Conservation (phyloP, 805 yeast species). For the Saccharomycopsis vini region DNA sequence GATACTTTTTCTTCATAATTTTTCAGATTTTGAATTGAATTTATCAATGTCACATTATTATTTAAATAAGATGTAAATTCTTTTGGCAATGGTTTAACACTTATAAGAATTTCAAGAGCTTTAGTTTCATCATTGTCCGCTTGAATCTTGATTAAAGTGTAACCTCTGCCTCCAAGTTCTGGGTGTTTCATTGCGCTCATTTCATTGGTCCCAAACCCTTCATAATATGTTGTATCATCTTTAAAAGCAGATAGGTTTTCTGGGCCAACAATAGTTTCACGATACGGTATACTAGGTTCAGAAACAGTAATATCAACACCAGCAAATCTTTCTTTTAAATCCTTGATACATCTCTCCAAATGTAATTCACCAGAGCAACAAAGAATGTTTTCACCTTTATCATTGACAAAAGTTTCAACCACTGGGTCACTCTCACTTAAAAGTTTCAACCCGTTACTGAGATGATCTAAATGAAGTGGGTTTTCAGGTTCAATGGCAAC, state of each 20-base stretch:
- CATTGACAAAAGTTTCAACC: slow-evolving; percentile 77
- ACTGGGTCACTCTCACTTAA: slow-evolving; percentile 91
- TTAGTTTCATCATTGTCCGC: slow-evolving; percentile 26
- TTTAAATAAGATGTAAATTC: slow-evolving; percentile 40
- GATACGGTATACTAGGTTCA: slow-evolving; percentile 88
- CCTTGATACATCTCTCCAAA: slow-evolving; percentile 88
- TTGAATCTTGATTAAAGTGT: slow-evolving; percentile 35
- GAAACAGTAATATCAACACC: slow-evolving; percentile 80
- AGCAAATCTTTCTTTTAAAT: slow-evolving; percentile 84
- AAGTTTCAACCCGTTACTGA: slow-evolving; percentile 70
- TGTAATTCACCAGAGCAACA: slow-evolving; percentile 97
- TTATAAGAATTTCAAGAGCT: slow-evolving; percentile 33
- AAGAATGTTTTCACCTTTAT: slow-evolving; percentile 85
- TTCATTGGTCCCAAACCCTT: slow-evolving; percentile 24
- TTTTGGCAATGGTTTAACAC: slow-evolving; percentile 47
- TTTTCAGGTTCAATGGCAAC: slow-evolving; percentile 94
- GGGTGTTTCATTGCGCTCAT: slow-evolving; percentile 41
- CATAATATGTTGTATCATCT: slow-evolving; percentile 4
- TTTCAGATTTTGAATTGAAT: slow-evolving; percentile 26
- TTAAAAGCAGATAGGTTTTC: too few species aligned
- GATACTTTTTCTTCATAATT: slow-evolving; percentile 21
- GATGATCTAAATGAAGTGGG: slow-evolving; percentile 65
- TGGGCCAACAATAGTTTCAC: slow-evolving; percentile 56
- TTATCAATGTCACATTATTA: slow-evolving; percentile 37
- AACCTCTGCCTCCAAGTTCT: slow-evolving; percentile 39